These are phyloP conservation scores for Microcera coccophila DNA, from an alignment of 2,329 filamentous ascomycete species.

Conservation along the genomic window DNA sequence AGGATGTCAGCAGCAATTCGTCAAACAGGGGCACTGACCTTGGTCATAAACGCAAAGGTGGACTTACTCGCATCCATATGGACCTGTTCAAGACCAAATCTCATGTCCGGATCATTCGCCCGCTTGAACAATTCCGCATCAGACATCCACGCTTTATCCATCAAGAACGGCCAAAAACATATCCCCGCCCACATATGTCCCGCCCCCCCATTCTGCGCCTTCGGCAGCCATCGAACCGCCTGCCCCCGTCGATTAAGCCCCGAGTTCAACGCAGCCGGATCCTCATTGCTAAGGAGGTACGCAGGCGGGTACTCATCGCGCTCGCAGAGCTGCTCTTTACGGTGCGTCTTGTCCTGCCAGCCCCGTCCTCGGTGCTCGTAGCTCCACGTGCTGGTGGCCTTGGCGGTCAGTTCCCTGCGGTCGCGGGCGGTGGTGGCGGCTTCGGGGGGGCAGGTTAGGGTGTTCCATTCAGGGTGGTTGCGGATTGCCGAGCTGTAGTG, in stretches of 20 bases:
- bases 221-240: not conserved
- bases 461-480: conserved; percentile 4
- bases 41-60: no score
- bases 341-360: not conserved
- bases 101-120: no score
- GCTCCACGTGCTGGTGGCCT: not conserved
- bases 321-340: not conserved
- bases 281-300: not conserved
- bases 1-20: not conserved
- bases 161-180: no score
- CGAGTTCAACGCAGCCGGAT: not conserved
- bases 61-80: not conserved
- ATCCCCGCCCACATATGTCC: no score
- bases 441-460: conserved; percentile 4
- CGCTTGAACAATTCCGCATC: no score
- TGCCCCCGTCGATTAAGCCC: not conserved
- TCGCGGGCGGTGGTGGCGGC: not conserved
- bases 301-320: conserved; percentile 1
- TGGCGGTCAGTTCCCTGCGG: not conserved
- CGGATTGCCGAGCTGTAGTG: conserved; percentile 6
- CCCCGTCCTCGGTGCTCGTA: not conserved
- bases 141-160: no score
- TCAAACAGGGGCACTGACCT: not conserved
- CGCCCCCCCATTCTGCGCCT: no score
- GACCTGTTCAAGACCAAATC: no score